Percentiles rank a stretch among this genome's conserved stretches.
Conservation (phyloP, 192 early-diverging fungal species). For the Podila epicladia region DNA sequence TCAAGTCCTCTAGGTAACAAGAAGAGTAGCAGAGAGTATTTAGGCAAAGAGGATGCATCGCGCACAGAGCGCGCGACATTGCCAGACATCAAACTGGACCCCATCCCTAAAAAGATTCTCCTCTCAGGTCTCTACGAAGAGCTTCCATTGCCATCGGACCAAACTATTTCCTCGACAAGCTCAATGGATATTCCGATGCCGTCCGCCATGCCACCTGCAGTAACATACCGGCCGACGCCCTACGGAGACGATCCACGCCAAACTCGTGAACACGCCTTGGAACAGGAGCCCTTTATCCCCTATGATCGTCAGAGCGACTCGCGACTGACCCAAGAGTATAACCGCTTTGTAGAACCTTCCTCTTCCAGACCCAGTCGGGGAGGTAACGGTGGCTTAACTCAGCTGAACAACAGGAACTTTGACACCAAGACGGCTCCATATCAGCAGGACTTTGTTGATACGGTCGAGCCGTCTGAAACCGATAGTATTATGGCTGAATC, state of each 20-base stretch:
- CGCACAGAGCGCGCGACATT: constrained; percentile 33
- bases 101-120: constrained; percentile 17
- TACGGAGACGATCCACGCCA: not conserved
- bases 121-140: constrained; percentile 43
- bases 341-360: not conserved
- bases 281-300: not conserved
- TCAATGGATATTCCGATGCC: constrained; percentile 32
- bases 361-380: not conserved
- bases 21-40: constrained; percentile 7
- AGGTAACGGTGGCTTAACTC: constrained; percentile 1
- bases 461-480: not conserved
- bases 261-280: not conserved
- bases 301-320: not conserved
- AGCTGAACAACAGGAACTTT: constrained; percentile 13
- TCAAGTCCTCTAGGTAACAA: not conserved
- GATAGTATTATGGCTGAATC: not conserved
- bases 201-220: not conserved
- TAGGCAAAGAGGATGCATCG: constrained; percentile 31
- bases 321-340: not conserved
- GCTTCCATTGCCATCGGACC: constrained; percentile 6
- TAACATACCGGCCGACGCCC: not conserved
- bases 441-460: not conserved
- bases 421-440: not conserved
- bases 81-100: constrained; percentile 34
- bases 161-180: constrained; percentile 1